phyloP scores from a whole-genome alignment of 2,329 filamentous ascomycete genomes.

The Cordyceps tenuipes region DNA sequence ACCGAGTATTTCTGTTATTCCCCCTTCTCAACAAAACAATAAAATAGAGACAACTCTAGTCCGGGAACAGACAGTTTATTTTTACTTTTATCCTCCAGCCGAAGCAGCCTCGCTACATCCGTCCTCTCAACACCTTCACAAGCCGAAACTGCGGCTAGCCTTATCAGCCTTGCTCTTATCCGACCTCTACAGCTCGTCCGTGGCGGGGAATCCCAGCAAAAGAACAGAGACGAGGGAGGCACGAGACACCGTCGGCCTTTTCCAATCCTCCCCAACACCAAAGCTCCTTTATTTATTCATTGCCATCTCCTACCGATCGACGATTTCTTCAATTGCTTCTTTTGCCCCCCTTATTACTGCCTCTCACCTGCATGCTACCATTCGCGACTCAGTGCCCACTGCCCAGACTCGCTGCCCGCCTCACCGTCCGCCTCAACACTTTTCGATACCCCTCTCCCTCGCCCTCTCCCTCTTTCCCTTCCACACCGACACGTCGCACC shows the following conservation, averaged over 20 bases:
- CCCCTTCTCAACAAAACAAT: no score
- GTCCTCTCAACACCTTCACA: not conserved
- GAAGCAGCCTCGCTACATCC: not conserved
- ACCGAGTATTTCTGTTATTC: no score
- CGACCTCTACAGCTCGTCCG: not conserved
- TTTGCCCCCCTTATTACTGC: not conserved
- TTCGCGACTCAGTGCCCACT: not conserved
- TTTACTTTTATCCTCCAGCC: not conserved
- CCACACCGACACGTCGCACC: constrained; percentile 11
- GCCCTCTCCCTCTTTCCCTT: not conserved
- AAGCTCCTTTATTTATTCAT: not conserved
- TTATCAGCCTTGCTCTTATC: not conserved
- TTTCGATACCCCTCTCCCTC: not conserved
- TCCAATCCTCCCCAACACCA: not conserved
- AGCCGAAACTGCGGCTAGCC: not conserved
- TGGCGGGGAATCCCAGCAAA: not conserved
- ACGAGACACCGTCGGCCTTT: not conserved
- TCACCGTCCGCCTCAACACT: constrained; percentile 3
- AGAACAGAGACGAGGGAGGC: not conserved
- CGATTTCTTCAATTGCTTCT: not conserved
- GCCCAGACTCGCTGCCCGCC: constrained; percentile 1
- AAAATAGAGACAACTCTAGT: not conserved
- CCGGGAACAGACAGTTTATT: not conserved
- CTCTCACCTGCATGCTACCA: not conserved
- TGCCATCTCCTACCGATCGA: not conserved